Evolutionary conservation across 176 grass and related monocot species (phyloP).

Genomic region (Phoenix dactylifera): DNA sequence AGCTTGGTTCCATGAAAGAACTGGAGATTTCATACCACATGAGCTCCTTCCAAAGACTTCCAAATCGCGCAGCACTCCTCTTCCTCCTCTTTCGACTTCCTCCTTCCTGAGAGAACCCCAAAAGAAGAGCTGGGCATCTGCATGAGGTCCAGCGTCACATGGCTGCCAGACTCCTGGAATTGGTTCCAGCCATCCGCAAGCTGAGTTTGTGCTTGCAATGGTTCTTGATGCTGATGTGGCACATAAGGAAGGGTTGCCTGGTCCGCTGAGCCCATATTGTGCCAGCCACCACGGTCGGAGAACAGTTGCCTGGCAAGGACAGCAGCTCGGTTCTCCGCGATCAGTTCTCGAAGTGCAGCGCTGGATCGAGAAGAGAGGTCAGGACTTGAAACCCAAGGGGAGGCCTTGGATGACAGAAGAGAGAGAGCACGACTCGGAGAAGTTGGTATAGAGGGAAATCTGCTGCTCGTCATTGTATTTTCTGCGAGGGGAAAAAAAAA

Average conservation of each 20-base stretch:
- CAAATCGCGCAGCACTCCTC: conserved; percentile 52
- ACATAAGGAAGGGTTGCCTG: background rate
- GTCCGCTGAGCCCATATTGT: background rate
- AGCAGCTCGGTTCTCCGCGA: conserved; percentile 74
- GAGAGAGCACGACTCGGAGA: conserved; percentile 58
- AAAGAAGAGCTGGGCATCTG: conserved; percentile 30
- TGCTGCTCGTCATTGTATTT: conserved; percentile 15
- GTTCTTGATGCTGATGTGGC: conserved; percentile 14
- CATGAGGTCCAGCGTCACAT: conserved; percentile 83
- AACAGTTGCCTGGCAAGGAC: conserved; percentile 53
- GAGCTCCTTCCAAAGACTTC: conserved; percentile 33
- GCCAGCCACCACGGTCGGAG: conserved; percentile 20
- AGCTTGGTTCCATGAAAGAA: too few relatives aligned
- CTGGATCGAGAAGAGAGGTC: conserved; percentile 48
- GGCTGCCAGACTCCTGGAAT: conserved; percentile 18
- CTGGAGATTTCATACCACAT: conserved; percentile 35
- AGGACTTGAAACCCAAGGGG: conserved; percentile 31
- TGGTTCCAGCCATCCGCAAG: conserved; percentile 5
- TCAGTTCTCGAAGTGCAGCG: conserved; percentile 73
- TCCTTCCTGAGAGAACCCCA: conserved; percentile 21
- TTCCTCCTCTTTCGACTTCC: conserved; percentile 24
- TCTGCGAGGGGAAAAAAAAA: conserved; percentile 22
- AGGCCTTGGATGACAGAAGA: conserved; percentile 70
- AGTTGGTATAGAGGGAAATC: conserved; percentile 16
- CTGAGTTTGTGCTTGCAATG: background rate